phyloP scores from a whole-genome alignment of 768 basidiomycete species.

The Panus rudis region DNA sequence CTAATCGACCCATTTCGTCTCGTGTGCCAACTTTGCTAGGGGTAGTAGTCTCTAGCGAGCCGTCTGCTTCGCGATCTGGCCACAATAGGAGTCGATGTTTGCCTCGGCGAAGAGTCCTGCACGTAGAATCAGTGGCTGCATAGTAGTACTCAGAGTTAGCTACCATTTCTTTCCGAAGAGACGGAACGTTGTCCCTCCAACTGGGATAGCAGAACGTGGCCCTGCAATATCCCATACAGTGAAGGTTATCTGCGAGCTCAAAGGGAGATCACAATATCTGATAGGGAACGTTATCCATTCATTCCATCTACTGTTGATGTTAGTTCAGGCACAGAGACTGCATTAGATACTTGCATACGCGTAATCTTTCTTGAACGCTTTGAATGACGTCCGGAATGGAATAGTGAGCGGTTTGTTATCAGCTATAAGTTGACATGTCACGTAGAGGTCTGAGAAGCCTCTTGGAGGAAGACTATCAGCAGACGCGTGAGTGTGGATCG shows the following conservation, averaged over 20 bases:
- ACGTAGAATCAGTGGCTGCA: too few relatives aligned
- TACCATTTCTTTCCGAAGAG: constrained; percentile 93
- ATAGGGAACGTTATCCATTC: constrained; percentile 92
- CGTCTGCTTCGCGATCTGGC: constrained; percentile 81
- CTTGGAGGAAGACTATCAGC: constrained; percentile 32
- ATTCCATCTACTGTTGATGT: constrained; percentile 73
- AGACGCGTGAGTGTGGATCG: constrained; percentile 4
- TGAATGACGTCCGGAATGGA: constrained; percentile 87
- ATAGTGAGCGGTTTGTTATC: constrained; percentile 93
- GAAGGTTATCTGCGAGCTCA: constrained; percentile 83
- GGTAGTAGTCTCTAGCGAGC: constrained; percentile 71
- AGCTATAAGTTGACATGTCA: constrained; percentile 85
- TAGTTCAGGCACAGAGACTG: neutral
- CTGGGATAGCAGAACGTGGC: constrained; percentile 68
- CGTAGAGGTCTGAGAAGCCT: constrained; percentile 85
- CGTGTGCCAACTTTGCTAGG: constrained; percentile 76
- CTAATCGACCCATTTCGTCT: constrained; percentile 94
- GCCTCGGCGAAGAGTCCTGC: constrained; percentile 81
- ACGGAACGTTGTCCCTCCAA: constrained; percentile 87
- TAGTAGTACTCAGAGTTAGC: constrained; percentile 15
- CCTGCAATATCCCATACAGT: constrained; percentile 96
- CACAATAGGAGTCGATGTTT: constrained; percentile 87
- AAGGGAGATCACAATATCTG: constrained; percentile 87
- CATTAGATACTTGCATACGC: constrained; percentile 38
- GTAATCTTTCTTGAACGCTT: constrained; percentile 80